Conservation (phyloP, 495 filamentous ascomycete species). For the Arthonia radiata region DNA sequence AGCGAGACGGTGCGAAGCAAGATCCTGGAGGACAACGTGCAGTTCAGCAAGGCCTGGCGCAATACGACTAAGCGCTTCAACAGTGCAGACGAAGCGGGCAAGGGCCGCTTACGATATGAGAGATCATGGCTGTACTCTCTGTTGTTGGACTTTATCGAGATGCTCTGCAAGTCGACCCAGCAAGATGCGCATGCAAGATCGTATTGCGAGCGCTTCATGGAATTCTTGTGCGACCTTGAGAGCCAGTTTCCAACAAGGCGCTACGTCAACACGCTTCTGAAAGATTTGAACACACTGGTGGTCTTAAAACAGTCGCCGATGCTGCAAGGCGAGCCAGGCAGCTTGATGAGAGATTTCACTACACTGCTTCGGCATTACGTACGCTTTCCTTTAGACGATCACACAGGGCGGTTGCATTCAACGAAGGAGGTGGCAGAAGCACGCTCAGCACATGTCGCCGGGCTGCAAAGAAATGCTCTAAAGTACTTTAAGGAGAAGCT, state of each 20-base stretch:
- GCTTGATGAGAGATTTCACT: conserved; percentile 59
- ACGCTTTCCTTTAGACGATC: conserved; percentile 76
- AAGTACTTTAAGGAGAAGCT: conserved; percentile 77
- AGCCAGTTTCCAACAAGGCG: conserved; percentile 85
- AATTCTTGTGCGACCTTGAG: conserved; percentile 71
- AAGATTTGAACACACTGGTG: conserved; percentile 70
- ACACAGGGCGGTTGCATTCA: conserved; percentile 52
- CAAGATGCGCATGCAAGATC: conserved; percentile 33
- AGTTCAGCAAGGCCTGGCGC: conserved; percentile 74
- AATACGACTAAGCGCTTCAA: conserved; percentile 70
- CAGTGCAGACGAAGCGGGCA: conserved; percentile 51
- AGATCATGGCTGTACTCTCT: conserved; percentile 81
- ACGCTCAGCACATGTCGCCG: conserved; percentile 52
- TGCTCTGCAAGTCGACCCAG: conserved; percentile 33
- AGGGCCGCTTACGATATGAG: conserved; percentile 70
- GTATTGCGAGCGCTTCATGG: conserved; percentile 83
- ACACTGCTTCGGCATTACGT: conserved; percentile 61
- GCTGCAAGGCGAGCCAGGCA: conserved; percentile 48
- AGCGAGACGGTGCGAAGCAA: conserved; percentile 40
- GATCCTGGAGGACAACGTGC: conserved; percentile 39
- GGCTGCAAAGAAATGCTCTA: conserved; percentile 56
- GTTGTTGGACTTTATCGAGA: conserved; percentile 55
- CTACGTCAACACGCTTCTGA: conserved; percentile 78
- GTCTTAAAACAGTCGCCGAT: conserved; percentile 58
- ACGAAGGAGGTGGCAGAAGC: conserved; percentile 48